phyloP scores from a whole-genome alignment of 2,329 filamentous ascomycete species.

The Botryotinia narcissicola region DNA sequence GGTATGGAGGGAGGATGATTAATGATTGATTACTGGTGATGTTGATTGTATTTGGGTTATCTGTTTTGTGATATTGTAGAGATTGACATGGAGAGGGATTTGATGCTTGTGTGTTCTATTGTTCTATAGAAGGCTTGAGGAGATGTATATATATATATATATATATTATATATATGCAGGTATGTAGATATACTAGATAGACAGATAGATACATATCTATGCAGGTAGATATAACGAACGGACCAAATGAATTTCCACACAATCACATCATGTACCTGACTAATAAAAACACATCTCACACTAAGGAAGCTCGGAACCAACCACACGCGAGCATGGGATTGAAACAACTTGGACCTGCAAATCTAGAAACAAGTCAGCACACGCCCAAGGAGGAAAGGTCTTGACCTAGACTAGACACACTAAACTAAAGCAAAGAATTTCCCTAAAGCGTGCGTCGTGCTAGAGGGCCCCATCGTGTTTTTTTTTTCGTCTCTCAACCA shows the following conservation, averaged over 20 bases:
- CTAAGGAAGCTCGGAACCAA: not conserved
- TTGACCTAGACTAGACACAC: not conserved
- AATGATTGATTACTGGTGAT: too few species aligned
- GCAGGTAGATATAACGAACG: too few species aligned
- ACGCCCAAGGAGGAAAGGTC: too few species aligned
- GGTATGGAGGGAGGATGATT: too few species aligned
- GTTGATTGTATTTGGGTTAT: too few species aligned
- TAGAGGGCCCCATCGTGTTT: not conserved
- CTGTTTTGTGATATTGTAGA: too few species aligned
- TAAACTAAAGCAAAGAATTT: not conserved
- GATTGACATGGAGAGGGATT: not conserved
- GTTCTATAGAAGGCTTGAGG: not conserved
- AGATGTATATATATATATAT: too few species aligned
- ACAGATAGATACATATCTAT: too few species aligned
- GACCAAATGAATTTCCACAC: not conserved
- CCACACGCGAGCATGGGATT: too few species aligned
- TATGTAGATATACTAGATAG: too few species aligned
- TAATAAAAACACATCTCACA: not conserved
- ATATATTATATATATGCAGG: too few species aligned
- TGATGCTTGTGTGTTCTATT: not conserved
- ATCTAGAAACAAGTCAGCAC: not conserved
- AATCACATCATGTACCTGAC: not conserved
- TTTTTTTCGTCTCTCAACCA: not conserved
- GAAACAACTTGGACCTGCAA: constrained; percentile 1
- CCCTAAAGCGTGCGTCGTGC: not conserved